Evolutionary conservation across 257 asterid genomes (phyloP), one percentile per base, ranked within the genome.

Genomic region (Solanum tarijense): DNA sequence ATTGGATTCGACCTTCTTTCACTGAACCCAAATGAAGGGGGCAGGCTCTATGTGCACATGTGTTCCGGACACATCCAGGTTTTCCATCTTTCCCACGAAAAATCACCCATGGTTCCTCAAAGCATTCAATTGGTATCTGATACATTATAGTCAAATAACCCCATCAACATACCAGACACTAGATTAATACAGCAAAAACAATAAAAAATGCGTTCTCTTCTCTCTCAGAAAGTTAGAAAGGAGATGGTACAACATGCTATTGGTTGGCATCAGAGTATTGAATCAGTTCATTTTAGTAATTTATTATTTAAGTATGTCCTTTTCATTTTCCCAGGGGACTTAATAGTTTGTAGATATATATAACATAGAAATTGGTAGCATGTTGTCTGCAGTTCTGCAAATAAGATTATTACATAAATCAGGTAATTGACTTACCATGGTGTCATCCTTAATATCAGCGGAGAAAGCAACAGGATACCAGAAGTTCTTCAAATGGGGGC

Each of bases 401-500:
- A 85, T 69, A 23, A 39, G 88, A 72, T 81, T 2, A 81, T 29
- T 29, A 10, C 38, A 81, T 46, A 71, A 27, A 31, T 62, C 38
- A 16, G 12, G 41, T 84, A 89, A 84, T 60, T 36, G 39, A 68
- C 93, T 92, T 87, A 96, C 99, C 99, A 97, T 97, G 72, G 98
- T 95, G 60, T 94, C 98, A 71, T 94, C 95, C 92, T 94, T 97
- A 83, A 97, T 92, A 91, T 92, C 98, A 38, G 93, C 88, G 82
- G 99, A 92, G 91, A 97, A 97, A 82, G 98, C 98, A 55, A 97
- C 96, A 5, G 99, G 99, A 73, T 96, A 97, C 99, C 99, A 97
- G 58, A 97, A 97, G 89, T 97, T 96, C 93, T 93, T 96, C 93
- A 97, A 82, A 68, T 85, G 76, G 62, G 91, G 86, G 72, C 90